Evolutionary conservation across 805 yeast species (phyloP).

Genomic region (Candida orba): DNA sequence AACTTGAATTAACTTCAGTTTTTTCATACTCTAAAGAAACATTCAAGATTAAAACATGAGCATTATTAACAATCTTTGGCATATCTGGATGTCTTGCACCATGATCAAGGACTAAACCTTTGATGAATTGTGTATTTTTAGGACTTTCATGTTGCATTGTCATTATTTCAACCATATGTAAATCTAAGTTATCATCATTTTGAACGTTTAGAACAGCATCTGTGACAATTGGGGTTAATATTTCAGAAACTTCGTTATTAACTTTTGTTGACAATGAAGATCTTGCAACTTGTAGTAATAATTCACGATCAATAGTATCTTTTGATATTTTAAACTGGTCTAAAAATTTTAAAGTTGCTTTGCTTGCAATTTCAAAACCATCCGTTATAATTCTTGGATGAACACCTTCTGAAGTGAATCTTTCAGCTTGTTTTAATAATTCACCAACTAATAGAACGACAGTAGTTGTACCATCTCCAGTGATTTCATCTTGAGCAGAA

Average conservation of each 20-base stretch:
- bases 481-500: constrained; percentile 95
- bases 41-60: constrained; percentile 78
- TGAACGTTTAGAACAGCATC: constrained; percentile 87
- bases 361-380: constrained; percentile 89
- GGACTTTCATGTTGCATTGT: constrained; percentile 93
- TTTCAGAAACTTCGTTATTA: constrained; percentile 63
- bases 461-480: constrained; percentile 99
- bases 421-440: constrained; percentile 86
- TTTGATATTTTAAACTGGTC: constrained; percentile 50
- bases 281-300: constrained; percentile 85
- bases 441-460: constrained; percentile 94
- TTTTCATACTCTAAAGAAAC: constrained; percentile 96
- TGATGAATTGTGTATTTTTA: constrained; percentile 72
- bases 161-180: constrained; percentile 98
- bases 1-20: constrained; percentile 95
- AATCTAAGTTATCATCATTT: constrained; percentile 54
- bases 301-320: constrained; percentile 60
- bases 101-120: constrained; percentile 92
- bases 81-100: constrained; percentile 99
- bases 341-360: constrained; percentile 61
- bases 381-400: constrained; percentile 93
- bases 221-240: constrained; percentile 88
- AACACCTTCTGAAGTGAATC: constrained; percentile 86
- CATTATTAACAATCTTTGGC: constrained; percentile 85
- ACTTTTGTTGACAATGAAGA: constrained; percentile 87